A percentile compares a stretch with the other conserved stretches of the same genome.
These are phyloP conservation scores for Coemansia furcata DNA, from an alignment of 192 early-diverging fungal genomes.

Conservation along the genomic window DNA sequence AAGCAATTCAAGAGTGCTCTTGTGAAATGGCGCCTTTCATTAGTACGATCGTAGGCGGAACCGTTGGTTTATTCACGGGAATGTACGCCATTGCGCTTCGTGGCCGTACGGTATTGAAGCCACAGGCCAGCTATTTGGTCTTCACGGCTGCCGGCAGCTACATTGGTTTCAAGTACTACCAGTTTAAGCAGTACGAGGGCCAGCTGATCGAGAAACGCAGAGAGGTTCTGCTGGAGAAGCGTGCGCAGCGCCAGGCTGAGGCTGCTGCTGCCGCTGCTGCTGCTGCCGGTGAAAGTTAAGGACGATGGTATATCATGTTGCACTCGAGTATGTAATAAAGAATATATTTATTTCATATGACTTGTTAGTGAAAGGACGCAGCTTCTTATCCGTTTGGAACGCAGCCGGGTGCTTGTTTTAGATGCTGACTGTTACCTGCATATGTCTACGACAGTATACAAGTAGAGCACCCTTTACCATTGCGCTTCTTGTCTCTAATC, in stretches of 20 bases:
- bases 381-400: neutral
- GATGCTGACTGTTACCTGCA: neutral
- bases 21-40: slow-evolving; percentile 27
- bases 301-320: neutral
- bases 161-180: slow-evolving; percentile 36
- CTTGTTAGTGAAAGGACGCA: neutral
- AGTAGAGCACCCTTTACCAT: too few relatives aligned
- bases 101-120: slow-evolving; percentile 31
- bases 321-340: neutral
- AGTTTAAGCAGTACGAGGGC: slow-evolving; percentile 23
- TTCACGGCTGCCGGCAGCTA: slow-evolving; percentile 24
- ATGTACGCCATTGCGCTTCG: slow-evolving; percentile 50
- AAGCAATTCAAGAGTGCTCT: neutral
- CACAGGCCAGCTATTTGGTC: slow-evolving; percentile 37
- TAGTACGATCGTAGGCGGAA: slow-evolving; percentile 34
- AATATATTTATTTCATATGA: neutral
- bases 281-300: neutral
- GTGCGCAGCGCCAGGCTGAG: slow-evolving; percentile 35
- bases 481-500: too few relatives aligned
- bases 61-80: slow-evolving; percentile 40
- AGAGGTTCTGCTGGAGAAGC: slow-evolving; percentile 34
- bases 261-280: slow-evolving; percentile 5
- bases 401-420: neutral
- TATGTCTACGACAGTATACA: neutral
- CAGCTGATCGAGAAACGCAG: slow-evolving; percentile 35